Percentiles rank a stretch among this genome's conserved stretches.
Conservation (phyloP, 495 filamentous ascomycete genomes). For the Penicillium macrosclerotiorum region DNA sequence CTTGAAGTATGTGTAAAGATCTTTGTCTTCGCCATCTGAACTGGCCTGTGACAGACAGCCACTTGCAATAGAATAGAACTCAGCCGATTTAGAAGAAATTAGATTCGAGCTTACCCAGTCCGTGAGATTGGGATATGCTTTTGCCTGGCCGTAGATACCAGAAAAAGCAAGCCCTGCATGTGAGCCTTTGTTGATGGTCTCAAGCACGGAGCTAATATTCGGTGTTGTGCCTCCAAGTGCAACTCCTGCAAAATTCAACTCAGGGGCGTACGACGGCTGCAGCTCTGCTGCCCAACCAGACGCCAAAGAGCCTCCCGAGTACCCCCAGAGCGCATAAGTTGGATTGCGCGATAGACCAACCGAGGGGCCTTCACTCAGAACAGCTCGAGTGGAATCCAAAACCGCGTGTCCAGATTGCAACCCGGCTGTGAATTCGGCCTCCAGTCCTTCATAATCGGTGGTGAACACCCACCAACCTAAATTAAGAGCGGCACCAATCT, state of each 20-base stretch:
- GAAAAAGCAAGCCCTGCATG: conserved; percentile 11
- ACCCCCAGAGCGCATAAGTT: conserved; percentile 46
- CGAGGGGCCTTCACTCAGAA: conserved; percentile 1
- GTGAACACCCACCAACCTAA: conserved; percentile 21
- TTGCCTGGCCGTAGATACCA: conserved; percentile 12
- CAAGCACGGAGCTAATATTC: conserved; percentile 14
- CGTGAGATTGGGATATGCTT: conserved; percentile 13
- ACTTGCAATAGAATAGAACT: conserved; percentile 2
- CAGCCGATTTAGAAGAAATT: conserved; percentile 1
- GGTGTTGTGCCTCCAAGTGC: conserved; percentile 42
- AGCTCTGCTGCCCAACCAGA: conserved; percentile 48
- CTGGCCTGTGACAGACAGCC: not conserved
- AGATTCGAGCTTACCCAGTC: conserved; percentile 6
- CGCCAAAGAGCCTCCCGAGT: conserved; percentile 50
- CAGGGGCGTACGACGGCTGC: conserved; percentile 48
- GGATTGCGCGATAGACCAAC: conserved; percentile 6
- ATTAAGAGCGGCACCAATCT: conserved; percentile 18
- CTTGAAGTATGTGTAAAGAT: conserved; percentile 15
- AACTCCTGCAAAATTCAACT: conserved; percentile 41
- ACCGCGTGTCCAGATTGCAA: conserved; percentile 16
- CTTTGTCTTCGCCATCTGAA: not conserved
- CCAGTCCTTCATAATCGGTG: conserved; percentile 24
- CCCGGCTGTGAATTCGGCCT: conserved; percentile 17
- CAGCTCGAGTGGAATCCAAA: conserved; percentile 20
- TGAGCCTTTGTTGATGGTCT: conserved; percentile 9